Conservation (phyloP, 78 protist species). For the Goniomonas avonlea region DNA sequence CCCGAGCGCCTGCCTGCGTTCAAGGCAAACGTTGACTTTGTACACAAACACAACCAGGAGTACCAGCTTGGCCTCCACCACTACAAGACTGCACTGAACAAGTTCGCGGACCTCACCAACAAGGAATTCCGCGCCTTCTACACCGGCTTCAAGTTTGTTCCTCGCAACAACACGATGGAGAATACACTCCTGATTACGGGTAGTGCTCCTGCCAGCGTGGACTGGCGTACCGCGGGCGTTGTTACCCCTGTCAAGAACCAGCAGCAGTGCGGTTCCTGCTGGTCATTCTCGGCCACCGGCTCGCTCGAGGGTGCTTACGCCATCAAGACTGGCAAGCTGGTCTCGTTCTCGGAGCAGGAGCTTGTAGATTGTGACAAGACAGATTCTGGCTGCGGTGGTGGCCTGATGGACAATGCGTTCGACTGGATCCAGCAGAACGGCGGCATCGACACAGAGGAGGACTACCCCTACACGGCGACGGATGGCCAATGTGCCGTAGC, state of each 20-base stretch:
- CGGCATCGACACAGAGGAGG: constrained; percentile 28
- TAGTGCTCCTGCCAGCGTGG: too few species aligned
- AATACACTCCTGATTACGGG: too few species aligned
- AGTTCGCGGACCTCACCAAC: too few species aligned
- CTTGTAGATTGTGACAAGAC: constrained; percentile 40
- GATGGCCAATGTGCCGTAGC: neutral
- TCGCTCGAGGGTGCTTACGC: constrained; percentile 10
- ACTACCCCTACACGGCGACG: constrained; percentile 22
- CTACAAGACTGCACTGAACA: too few species aligned
- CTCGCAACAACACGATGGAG: too few species aligned
- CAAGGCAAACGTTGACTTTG: too few species aligned
- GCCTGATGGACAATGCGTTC: constrained; percentile 9
- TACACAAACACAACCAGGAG: too few species aligned
- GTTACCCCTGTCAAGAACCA: constrained; percentile 80
- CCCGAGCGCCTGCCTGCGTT: too few species aligned
- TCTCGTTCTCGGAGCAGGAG: constrained; percentile 38
- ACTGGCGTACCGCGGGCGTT: constrained; percentile 61
- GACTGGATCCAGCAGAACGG: neutral
- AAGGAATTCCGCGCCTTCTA: too few species aligned
- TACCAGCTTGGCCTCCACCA: too few species aligned
- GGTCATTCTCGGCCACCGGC: constrained; percentile 66
- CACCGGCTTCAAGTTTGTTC: too few species aligned
- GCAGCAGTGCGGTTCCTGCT: constrained; percentile 73
- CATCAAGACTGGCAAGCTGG: constrained; percentile 14
- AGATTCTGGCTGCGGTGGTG: constrained; percentile 27